phyloP scores from a whole-genome alignment of 768 basidiomycete species.

The Panaeolus cyanescens region DNA sequence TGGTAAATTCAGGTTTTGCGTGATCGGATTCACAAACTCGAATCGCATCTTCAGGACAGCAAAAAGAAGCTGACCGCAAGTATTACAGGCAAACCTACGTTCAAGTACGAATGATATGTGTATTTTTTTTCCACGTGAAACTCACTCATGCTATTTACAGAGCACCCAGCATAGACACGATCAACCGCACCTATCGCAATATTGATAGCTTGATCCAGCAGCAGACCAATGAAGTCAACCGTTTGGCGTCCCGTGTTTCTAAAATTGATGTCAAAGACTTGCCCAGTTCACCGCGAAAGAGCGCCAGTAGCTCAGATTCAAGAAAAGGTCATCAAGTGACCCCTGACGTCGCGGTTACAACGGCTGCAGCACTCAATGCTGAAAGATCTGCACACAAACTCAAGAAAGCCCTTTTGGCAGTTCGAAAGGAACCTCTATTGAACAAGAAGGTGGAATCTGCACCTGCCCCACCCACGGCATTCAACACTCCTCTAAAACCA shows the following conservation, averaged over 20 bases:
- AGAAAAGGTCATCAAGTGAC: conserved; percentile 40
- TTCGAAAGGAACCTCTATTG: conserved; percentile 65
- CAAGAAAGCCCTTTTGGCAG: conserved; percentile 64
- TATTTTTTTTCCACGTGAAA: background rate
- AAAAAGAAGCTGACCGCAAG: conserved; percentile 70
- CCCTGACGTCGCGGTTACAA: conserved; percentile 69
- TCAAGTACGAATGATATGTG: conserved; percentile 51
- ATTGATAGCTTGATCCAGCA: conserved; percentile 74
- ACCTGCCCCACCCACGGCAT: conserved; percentile 32
- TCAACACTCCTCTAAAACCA: conserved; percentile 36
- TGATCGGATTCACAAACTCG: conserved; percentile 78
- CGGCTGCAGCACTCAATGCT: conserved; percentile 80
- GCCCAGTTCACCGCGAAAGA: conserved; percentile 10
- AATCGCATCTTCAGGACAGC: conserved; percentile 66
- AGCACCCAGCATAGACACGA: conserved; percentile 81
- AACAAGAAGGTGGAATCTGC: conserved; percentile 53
- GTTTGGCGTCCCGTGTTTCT: conserved; percentile 52
- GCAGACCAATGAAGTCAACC: conserved; percentile 54
- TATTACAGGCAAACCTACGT: conserved; percentile 58
- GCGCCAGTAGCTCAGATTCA: background rate
- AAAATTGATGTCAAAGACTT: conserved; percentile 44
- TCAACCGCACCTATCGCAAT: conserved; percentile 84
- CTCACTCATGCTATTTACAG: conserved; percentile 38
- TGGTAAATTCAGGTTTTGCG: conserved; percentile 53
- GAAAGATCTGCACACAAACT: conserved; percentile 73